Evolutionary conservation across 805 yeast genomes (phyloP).

Genomic region (Metschnikowia shivogae): DNA sequence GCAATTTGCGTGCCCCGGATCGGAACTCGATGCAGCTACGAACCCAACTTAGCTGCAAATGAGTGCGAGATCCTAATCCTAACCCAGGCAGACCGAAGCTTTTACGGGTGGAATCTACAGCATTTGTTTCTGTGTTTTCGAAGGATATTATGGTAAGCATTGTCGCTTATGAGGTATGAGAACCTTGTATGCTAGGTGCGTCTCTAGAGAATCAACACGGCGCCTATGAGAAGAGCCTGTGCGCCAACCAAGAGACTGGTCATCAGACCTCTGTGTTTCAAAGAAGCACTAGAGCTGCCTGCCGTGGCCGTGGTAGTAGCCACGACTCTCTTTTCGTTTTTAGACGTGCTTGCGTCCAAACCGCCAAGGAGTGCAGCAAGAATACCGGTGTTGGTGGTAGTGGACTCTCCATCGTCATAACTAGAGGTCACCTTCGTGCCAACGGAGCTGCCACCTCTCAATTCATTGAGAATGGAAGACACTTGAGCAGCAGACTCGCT

Average conservation of each 20-base stretch:
- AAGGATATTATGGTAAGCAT: background rate
- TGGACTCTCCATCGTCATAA: background rate
- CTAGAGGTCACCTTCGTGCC: background rate
- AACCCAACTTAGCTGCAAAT: too few relatives aligned
- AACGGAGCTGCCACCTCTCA: slow-evolving; percentile 6
- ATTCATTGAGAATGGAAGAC: slow-evolving; percentile 12
- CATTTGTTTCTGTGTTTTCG: background rate
- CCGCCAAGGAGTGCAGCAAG: slow-evolving; percentile 6
- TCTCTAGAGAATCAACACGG: slow-evolving; percentile 4
- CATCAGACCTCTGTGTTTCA: background rate
- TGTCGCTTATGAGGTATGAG: slow-evolving; percentile 1
- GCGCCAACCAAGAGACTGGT: slow-evolving; percentile 6
- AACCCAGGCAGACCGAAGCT: too few relatives aligned
- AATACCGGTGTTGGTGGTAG: slow-evolving; percentile 1
- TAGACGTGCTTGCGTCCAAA: slow-evolving; percentile 6
- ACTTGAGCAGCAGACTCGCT: slow-evolving; percentile 11
- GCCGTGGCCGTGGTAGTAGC: slow-evolving; percentile 1
- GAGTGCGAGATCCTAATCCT: too few relatives aligned
- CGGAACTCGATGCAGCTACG: too few relatives aligned
- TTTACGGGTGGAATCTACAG: too few relatives aligned
- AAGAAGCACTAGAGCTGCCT: slow-evolving; percentile 1
- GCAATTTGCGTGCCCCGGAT: too few relatives aligned
- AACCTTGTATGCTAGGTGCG: slow-evolving; percentile 2
- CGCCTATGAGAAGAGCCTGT: slow-evolving; percentile 7
- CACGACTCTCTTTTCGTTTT: slow-evolving; percentile 1